These are phyloP conservation scores for Cordyceps pruinosa DNA, from an alignment of 2,329 filamentous ascomycete genomes.

Conservation along the genomic window DNA sequence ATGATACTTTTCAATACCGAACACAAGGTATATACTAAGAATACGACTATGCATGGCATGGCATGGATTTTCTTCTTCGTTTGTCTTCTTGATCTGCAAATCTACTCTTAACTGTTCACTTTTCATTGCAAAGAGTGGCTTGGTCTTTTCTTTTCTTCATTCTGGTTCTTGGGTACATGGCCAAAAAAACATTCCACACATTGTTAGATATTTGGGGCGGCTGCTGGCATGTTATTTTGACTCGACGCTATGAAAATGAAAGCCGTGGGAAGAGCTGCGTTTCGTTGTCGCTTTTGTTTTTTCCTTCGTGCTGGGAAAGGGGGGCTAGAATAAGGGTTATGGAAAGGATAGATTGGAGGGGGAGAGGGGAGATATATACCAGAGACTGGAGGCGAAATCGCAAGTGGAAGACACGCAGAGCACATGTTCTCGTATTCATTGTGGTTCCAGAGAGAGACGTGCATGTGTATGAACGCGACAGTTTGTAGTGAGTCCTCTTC, in stretches of 20 bases:
- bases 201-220: neutral
- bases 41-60: constrained; percentile 4
- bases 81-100: neutral
- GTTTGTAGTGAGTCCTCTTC: no score
- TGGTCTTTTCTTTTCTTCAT: neutral
- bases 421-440: neutral
- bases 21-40: constrained; percentile 77
- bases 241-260: no score
- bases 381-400: neutral
- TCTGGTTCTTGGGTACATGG: neutral
- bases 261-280: no score
- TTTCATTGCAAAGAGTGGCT: no score
- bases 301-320: no score
- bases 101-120: neutral
- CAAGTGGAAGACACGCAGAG: neutral
- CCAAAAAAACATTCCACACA: neutral
- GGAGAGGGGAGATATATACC: neutral
- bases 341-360: neutral
- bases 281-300: no score
- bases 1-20: constrained; percentile 81
- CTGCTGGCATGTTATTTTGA: neutral
- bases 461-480: no score
- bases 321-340: neutral
- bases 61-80: neutral
- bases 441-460: no score